Conservation (phyloP, 2,329 filamentous ascomycete species). For the Bipolaris zeicola region DNA sequence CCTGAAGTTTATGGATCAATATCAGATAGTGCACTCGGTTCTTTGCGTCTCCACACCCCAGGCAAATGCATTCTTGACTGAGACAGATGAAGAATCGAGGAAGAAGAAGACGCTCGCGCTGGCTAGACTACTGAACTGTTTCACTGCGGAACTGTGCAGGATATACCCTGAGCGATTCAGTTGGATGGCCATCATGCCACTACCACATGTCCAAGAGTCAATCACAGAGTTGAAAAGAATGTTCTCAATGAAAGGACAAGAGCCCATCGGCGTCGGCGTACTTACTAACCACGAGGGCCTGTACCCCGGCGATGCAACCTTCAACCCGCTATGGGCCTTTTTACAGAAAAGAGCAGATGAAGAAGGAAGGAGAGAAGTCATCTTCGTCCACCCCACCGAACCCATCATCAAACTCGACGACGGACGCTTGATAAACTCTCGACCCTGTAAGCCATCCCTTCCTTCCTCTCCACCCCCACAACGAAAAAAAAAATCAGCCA, state of each 20-base stretch:
- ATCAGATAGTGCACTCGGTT: slow-evolving; percentile 36
- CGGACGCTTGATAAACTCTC: slow-evolving; percentile 32
- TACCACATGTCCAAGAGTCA: slow-evolving; percentile 41
- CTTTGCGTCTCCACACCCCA: slow-evolving; percentile 45
- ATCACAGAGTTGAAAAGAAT: slow-evolving; percentile 29
- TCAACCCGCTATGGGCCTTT: slow-evolving; percentile 36
- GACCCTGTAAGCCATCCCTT: slow-evolving; percentile 36
- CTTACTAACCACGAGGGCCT: slow-evolving; percentile 44
- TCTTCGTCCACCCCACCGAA: slow-evolving; percentile 47
- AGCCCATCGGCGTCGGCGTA: slow-evolving; percentile 39
- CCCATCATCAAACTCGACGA: slow-evolving; percentile 38
- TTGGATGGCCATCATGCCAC: slow-evolving; percentile 35
- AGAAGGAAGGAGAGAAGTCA: slow-evolving; percentile 31
- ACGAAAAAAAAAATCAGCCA: background rate
- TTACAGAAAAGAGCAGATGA: slow-evolving; percentile 27
- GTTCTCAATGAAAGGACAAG: slow-evolving; percentile 39
- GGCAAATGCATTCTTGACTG: slow-evolving; percentile 39
- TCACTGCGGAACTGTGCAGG: slow-evolving; percentile 29
- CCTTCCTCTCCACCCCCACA: background rate
- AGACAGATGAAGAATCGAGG: slow-evolving; percentile 13
- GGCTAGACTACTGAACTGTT: slow-evolving; percentile 46
- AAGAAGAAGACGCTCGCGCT: slow-evolving; percentile 38
- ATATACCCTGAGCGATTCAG: slow-evolving; percentile 37
- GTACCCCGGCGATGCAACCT: slow-evolving; percentile 39
- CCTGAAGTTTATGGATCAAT: slow-evolving; percentile 40